Evolutionary conservation across 768 basidiomycete genomes (phyloP).

Genomic region (Amanita jacksonii): DNA sequence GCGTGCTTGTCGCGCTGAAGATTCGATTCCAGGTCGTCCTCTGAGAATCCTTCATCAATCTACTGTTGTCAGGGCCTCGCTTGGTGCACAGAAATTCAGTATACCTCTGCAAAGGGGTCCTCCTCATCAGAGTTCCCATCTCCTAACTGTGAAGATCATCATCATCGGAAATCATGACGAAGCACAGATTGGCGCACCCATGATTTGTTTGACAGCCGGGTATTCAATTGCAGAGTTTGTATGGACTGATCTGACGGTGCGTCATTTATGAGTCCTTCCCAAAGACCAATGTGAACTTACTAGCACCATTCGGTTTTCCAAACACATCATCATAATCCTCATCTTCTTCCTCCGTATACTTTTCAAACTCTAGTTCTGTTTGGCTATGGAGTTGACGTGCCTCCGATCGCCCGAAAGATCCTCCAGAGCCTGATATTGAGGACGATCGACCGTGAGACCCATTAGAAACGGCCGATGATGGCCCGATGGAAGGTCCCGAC

Average conservation of each 20-base stretch:
- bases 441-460: slow-evolving; percentile 48
- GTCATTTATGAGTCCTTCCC: slow-evolving; percentile 1
- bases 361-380: slow-evolving; percentile 51
- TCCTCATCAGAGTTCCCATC: slow-evolving; percentile 85
- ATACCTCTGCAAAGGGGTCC: slow-evolving; percentile 92
- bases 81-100: no score
- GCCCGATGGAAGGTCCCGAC: slow-evolving; percentile 20
- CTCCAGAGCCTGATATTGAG: slow-evolving; percentile 39
- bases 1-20: slow-evolving; percentile 91
- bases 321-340: slow-evolving; percentile 97
- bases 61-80: slow-evolving; percentile 19
- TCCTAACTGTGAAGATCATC: slow-evolving; percentile 39
- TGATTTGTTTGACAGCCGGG: slow-evolving; percentile 79
- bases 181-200: slow-evolving; percentile 45
- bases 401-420: slow-evolving; percentile 62
- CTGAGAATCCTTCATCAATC: slow-evolving; percentile 91
- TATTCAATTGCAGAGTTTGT: slow-evolving; percentile 78
- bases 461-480: slow-evolving; percentile 17
- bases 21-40: slow-evolving; percentile 88
- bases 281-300: slow-evolving; percentile 30
- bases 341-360: slow-evolving; percentile 80
- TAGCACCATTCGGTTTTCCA: slow-evolving; percentile 58
- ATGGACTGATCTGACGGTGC: slow-evolving; percentile 49
- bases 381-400: slow-evolving; percentile 44
- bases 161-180: background rate